These are phyloP conservation scores for Linum usitatissimum DNA, from an alignment of 345 rosid genomes.

Conservation along the genomic window DNA sequence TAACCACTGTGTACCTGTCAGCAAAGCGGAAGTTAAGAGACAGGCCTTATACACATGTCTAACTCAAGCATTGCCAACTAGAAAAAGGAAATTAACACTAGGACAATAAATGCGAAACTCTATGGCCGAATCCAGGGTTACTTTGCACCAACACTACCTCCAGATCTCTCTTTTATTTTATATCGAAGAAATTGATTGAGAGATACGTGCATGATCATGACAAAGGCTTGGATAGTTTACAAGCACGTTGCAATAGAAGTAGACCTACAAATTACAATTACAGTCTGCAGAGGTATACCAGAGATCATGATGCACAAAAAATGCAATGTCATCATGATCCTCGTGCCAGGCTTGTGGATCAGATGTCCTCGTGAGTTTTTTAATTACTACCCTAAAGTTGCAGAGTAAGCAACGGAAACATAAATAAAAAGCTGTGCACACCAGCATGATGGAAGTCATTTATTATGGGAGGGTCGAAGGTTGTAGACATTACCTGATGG, in stretches of 20 bases:
- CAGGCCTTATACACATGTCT: too few relatives aligned
- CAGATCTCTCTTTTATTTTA: too few relatives aligned
- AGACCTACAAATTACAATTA: too few relatives aligned
- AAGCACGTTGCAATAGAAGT: too few relatives aligned
- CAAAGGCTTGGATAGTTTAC: too few relatives aligned
- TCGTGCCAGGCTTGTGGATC: neutral
- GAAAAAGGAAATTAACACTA: too few relatives aligned
- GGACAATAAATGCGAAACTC: too few relatives aligned
- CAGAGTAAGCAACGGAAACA: neutral
- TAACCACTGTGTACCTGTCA: conserved; percentile 78
- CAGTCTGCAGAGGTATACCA: neutral
- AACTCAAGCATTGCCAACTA: too few relatives aligned
- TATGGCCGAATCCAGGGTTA: too few relatives aligned
- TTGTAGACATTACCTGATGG: conserved; percentile 60
- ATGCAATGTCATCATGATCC: neutral
- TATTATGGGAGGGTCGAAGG: neutral
- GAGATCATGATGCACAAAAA: neutral
- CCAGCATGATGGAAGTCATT: neutral
- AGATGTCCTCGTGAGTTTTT: neutral
- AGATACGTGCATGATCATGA: too few relatives aligned
- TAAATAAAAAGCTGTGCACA: neutral
- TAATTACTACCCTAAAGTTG: neutral
- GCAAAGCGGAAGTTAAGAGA: neutral
- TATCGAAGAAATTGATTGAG: too few relatives aligned
- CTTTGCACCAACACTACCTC: too few relatives aligned